phyloP scores from a whole-genome alignment of 2,329 filamentous ascomycete species.

The Xylariaceae sp. region DNA sequence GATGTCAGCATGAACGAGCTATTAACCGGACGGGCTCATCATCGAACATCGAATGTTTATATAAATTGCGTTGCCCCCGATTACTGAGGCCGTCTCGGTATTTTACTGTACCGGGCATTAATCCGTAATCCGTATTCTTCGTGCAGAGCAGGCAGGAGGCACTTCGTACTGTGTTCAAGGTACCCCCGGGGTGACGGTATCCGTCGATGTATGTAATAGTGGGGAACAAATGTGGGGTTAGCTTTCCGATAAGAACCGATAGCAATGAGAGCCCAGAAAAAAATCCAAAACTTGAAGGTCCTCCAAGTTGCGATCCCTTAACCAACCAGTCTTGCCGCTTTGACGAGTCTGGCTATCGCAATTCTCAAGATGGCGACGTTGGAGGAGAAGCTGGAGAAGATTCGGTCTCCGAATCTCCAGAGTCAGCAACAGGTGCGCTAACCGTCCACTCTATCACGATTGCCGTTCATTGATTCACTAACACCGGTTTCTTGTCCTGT shows the following conservation, averaged over 20 bases:
- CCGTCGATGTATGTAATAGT: constrained; percentile 16
- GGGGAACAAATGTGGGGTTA: constrained; percentile 26
- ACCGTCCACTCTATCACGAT: not conserved
- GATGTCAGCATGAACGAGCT: constrained; percentile 2
- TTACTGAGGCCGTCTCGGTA: not conserved
- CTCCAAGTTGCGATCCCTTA: constrained; percentile 6
- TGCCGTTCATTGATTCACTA: constrained; percentile 14
- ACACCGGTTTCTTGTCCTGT: constrained; percentile 9
- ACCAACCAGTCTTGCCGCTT: constrained; percentile 6
- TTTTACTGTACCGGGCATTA: not conserved
- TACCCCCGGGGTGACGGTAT: not conserved
- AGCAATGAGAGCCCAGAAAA: constrained; percentile 27
- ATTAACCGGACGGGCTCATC: not conserved
- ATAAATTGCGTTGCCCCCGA: not conserved
- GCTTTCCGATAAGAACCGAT: constrained; percentile 28
- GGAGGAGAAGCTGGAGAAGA: constrained; percentile 92
- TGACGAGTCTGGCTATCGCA: constrained; percentile 18
- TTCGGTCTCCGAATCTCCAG: constrained; percentile 91
- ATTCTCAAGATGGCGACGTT: constrained; percentile 49
- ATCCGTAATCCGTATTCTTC: too few relatives aligned
- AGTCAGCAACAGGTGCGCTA: constrained; percentile 79
- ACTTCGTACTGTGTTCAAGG: not conserved
- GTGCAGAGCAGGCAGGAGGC: too few relatives aligned
- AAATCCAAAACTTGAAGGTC: constrained; percentile 15
- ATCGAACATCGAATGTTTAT: not conserved